These are phyloP conservation scores for Pythium periplocum DNA, from an alignment of 352 stramenopile genomes.

Conservation along the genomic window DNA sequence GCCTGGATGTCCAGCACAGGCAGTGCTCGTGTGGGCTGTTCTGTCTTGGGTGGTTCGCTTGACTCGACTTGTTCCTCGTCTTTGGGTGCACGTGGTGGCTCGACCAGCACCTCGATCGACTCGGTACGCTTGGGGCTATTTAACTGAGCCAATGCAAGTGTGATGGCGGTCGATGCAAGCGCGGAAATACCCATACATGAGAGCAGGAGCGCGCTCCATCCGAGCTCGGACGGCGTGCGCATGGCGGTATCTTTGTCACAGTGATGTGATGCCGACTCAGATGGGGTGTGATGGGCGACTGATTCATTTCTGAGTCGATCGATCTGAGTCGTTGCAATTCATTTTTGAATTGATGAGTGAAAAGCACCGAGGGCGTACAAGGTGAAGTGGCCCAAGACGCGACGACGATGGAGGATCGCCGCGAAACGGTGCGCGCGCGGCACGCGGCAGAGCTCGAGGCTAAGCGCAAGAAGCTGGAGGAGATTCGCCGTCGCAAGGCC, in stretches of 20 bases:
- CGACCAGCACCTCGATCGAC: too few species aligned
- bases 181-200: constrained; percentile 35
- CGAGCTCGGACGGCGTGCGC: constrained; percentile 10
- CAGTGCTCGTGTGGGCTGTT: background rate
- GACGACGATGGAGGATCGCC: constrained; percentile 9
- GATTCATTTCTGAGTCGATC: too few species aligned
- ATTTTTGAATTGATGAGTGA: background rate
- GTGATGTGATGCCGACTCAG: too few species aligned
- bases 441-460: constrained; percentile 83
- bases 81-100: background rate
- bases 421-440: constrained; percentile 55
- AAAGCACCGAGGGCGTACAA: background rate
- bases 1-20: constrained; percentile 24
- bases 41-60: background rate
- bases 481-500: constrained; percentile 83
- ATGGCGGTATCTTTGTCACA: constrained; percentile 3
- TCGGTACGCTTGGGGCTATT: too few species aligned
- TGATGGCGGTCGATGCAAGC: constrained; percentile 25
- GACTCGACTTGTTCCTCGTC: background rate
- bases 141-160: too few species aligned
- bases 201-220: constrained; percentile 29
- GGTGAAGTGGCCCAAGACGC: too few species aligned
- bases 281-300: too few species aligned
- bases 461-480: constrained; percentile 88
- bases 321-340: background rate